These are phyloP conservation scores for Actinomucor elegans DNA, from an alignment of 371 early-diverging fungal species.

Conservation along the genomic window DNA sequence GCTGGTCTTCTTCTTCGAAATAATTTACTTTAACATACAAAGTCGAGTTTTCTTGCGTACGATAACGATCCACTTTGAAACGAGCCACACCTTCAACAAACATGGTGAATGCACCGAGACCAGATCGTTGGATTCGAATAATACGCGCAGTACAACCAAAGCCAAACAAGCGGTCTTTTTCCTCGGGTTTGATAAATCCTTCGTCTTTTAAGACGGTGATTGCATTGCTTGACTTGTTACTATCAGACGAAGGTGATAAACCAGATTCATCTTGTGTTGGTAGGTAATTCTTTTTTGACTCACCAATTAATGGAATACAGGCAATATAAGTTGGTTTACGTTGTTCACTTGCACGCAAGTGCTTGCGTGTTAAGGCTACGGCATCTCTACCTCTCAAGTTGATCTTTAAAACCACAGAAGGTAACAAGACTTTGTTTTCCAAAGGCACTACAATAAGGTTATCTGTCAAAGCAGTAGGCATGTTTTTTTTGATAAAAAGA, in stretches of 20 bases:
- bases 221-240: not conserved
- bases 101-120: conserved; percentile 38
- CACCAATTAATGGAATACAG: conserved; percentile 31
- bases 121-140: conserved; percentile 37
- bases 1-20: conserved; percentile 17
- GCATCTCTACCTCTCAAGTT: conserved; percentile 42
- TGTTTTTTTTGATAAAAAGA: not conserved
- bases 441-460: conserved; percentile 39
- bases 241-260: too few species aligned
- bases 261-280: not conserved
- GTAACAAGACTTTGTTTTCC: conserved; percentile 46
- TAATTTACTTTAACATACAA: conserved; percentile 36
- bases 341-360: conserved; percentile 27
- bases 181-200: conserved; percentile 13
- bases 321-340: conserved; percentile 37
- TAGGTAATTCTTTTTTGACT: too few species aligned
- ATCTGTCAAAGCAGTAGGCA: conserved; percentile 2
- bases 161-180: conserved; percentile 25
- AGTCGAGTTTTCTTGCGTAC: conserved; percentile 12
- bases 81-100: conserved; percentile 43
- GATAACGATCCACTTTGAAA: conserved; percentile 27
- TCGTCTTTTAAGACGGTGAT: conserved; percentile 19
- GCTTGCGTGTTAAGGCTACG: conserved; percentile 25
- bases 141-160: conserved; percentile 50
- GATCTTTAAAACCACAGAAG: conserved; percentile 42